phyloP scores from a whole-genome alignment of 2,329 filamentous ascomycete species.

The Pseudodiploospora longispora region DNA sequence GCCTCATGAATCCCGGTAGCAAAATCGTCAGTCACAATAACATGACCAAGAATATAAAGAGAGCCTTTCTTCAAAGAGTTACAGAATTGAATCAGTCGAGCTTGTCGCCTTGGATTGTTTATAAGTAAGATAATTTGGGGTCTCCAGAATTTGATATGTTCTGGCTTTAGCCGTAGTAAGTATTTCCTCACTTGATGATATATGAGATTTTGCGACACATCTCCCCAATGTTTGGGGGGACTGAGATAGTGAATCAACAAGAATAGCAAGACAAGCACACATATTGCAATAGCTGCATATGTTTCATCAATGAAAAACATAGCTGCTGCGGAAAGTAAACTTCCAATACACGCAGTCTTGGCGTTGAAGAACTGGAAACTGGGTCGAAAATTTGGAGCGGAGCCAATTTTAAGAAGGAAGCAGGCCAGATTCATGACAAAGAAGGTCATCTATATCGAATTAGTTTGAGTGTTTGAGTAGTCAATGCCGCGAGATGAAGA shows the following conservation, averaged over 20 bases:
- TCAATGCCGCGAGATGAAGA: neutral
- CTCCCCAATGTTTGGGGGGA: conserved; percentile 82
- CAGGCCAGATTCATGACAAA: conserved; percentile 82
- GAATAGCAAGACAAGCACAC: conserved; percentile 68
- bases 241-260: conserved; percentile 78
- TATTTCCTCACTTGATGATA: conserved; percentile 84
- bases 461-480: conserved; percentile 4
- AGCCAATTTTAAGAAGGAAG: conserved; percentile 78
- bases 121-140: conserved; percentile 80
- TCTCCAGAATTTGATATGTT: conserved; percentile 91
- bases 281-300: conserved; percentile 69
- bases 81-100: conserved; percentile 80
- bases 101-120: conserved; percentile 74
- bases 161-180: conserved; percentile 69
- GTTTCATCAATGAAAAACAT: conserved; percentile 89
- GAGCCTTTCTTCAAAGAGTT: conserved; percentile 86
- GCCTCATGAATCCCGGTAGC: conserved; percentile 70
- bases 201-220: conserved; percentile 82
- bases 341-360: conserved; percentile 69
- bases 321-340: conserved; percentile 65
- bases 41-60: conserved; percentile 77
- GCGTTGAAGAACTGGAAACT: conserved; percentile 86
- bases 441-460: conserved; percentile 62
- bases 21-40: conserved; percentile 81
- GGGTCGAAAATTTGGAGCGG: conserved; percentile 80